Conservation (phyloP, 768 basidiomycete species). For the Mycena venus region DNA sequence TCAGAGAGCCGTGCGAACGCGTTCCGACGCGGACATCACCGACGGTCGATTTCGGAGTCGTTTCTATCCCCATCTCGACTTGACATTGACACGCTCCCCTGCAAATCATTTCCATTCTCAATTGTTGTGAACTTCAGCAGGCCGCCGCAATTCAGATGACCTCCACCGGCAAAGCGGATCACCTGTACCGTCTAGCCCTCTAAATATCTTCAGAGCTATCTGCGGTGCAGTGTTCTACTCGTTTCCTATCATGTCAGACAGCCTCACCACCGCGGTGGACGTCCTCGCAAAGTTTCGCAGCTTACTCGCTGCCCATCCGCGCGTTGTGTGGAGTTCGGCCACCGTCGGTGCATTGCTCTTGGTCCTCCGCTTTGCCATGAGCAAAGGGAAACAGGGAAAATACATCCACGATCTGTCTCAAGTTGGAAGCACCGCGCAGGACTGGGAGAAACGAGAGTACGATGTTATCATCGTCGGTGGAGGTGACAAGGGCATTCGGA, state of each 20-base stretch:
- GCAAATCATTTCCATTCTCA: too few species aligned
- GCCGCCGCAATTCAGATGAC: too few species aligned
- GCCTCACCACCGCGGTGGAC: not conserved
- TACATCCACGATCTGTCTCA: slow-evolving; percentile 28
- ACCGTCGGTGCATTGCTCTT: slow-evolving; percentile 21
- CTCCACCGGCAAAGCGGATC: too few species aligned
- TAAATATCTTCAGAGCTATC: too few species aligned
- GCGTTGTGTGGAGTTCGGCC: slow-evolving; percentile 9
- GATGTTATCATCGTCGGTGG: slow-evolving; percentile 70
- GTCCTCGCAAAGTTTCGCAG: slow-evolving; percentile 10
- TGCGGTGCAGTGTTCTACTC: too few species aligned
- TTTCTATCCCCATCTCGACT: too few species aligned
- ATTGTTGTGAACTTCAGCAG: too few species aligned
- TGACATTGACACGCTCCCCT: too few species aligned
- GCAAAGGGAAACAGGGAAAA: not conserved
- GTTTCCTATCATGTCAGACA: not conserved
- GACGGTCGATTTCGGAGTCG: too few species aligned
- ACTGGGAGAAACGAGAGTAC: slow-evolving; percentile 42
- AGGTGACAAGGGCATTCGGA: slow-evolving; percentile 46
- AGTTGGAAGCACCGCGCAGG: slow-evolving; percentile 15
- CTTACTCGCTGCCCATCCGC: slow-evolving; percentile 1
- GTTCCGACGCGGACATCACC: too few species aligned
- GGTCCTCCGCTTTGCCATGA: slow-evolving; percentile 11
- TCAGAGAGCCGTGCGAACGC: too few species aligned
- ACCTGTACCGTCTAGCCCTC: too few species aligned